phyloP scores from a whole-genome alignment of 331 rosid species.

The Cucumis variabilis region DNA sequence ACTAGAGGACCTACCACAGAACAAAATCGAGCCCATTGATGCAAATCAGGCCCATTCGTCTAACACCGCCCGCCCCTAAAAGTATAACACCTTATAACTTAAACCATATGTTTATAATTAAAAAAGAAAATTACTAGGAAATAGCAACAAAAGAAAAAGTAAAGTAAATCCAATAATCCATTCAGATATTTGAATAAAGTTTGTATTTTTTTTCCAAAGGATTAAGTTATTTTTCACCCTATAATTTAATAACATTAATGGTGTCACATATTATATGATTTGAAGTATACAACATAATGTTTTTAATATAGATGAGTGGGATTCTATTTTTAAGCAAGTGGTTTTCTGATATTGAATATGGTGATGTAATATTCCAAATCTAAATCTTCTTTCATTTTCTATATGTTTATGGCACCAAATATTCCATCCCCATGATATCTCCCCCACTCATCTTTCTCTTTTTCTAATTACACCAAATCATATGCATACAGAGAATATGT shows the following conservation, averaged over 20 bases:
- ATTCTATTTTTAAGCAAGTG: conserved; percentile 2
- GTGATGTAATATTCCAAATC: conserved; percentile 24
- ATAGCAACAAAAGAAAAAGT: background rate
- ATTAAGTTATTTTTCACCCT: background rate
- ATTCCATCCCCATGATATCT: conserved; percentile 7
- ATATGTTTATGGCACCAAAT: background rate
- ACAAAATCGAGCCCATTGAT: background rate
- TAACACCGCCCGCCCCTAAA: background rate
- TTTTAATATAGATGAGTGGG: background rate
- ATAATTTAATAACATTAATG: no score
- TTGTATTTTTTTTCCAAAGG: background rate
- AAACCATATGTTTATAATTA: background rate
- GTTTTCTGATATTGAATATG: conserved; percentile 19
- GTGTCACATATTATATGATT: background rate
- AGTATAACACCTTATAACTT: background rate
- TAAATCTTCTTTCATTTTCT: conserved; percentile 5
- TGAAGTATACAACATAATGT: background rate
- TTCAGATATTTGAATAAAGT: background rate
- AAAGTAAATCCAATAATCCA: background rate
- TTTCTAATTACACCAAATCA: background rate
- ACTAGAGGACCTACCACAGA: background rate
- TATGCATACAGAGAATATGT: background rate
- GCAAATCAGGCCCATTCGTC: background rate
- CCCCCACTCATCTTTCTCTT: background rate
- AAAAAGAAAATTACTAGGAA: background rate